Percentiles rank a stretch among this genome's conserved stretches.
phyloP scores from a whole-genome alignment of 1,284 basidiomycete genomes.

The Coniferiporia sulphurascens region DNA sequence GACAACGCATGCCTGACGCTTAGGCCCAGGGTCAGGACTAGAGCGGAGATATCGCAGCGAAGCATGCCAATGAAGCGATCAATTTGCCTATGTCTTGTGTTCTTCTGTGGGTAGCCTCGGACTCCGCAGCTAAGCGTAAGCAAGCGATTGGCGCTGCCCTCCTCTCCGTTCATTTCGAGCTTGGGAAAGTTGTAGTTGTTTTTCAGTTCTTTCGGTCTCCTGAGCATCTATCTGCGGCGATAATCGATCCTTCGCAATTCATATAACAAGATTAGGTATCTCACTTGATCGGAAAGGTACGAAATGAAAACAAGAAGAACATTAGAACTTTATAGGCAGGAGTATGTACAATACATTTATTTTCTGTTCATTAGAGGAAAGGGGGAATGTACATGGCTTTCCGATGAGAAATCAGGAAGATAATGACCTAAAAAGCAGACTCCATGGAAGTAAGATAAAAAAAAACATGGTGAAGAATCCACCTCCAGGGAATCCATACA shows the following conservation, averaged over 20 bases:
- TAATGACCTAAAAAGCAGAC: slow-evolving; percentile 1
- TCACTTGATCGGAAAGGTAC: neutral
- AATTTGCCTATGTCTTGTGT: neutral
- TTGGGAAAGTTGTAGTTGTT: neutral
- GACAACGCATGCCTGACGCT: neutral
- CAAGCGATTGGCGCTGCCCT: neutral
- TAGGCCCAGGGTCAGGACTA: neutral
- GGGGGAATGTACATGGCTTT: slow-evolving; percentile 3
- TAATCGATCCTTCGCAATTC: slow-evolving; percentile 3
- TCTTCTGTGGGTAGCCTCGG: neutral
- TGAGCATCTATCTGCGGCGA: neutral
- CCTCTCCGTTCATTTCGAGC: neutral
- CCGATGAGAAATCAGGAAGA: neutral
- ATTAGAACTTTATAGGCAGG: neutral
- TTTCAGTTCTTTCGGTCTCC: neutral
- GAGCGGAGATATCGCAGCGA: slow-evolving; percentile 5
- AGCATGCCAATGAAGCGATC: neutral
- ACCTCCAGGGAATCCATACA: slow-evolving; percentile 4
- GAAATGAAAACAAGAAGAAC: neutral
- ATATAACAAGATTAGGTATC: neutral
- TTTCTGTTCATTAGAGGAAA: neutral
- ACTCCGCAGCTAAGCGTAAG: neutral
- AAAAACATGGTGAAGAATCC: neutral
- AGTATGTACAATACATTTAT: slow-evolving; percentile 10
- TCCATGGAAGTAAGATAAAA: neutral